Percentiles rank a stretch among this genome's conserved stretches.
phyloP scores from a whole-genome alignment of 441 rosid genomes.

The Breynia disticha region DNA sequence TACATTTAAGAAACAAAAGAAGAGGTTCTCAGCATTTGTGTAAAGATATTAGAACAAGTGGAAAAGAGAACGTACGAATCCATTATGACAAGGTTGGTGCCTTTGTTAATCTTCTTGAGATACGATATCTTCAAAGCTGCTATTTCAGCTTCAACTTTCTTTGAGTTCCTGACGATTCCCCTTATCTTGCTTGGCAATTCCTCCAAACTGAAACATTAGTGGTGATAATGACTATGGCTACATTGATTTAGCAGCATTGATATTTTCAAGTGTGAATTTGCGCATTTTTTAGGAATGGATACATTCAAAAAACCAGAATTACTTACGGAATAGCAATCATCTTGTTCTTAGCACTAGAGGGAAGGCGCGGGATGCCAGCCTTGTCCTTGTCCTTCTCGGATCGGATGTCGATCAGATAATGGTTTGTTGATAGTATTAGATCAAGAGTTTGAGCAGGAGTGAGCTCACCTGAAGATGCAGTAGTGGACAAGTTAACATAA shows the following conservation, averaged over 20 bases:
- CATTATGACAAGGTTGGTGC: slow-evolving; percentile 65
- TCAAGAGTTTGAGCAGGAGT: slow-evolving; percentile 83
- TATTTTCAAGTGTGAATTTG: too few relatives aligned
- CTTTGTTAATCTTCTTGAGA: slow-evolving; percentile 75
- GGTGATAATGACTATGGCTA: background rate
- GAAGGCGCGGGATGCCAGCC: slow-evolving; percentile 80
- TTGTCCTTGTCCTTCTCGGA: slow-evolving; percentile 88
- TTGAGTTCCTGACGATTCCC: slow-evolving; percentile 53
- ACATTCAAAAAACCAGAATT: slow-evolving; percentile 6
- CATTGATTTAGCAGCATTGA: too few relatives aligned
- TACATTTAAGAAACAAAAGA: background rate
- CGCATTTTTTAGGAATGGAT: background rate
- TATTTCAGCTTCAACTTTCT: slow-evolving; percentile 79
- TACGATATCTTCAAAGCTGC: slow-evolving; percentile 77
- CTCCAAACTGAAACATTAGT: slow-evolving; percentile 44
- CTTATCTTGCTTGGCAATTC: slow-evolving; percentile 70
- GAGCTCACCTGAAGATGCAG: slow-evolving; percentile 45
- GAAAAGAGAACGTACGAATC: slow-evolving; percentile 54
- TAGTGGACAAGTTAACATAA: background rate
- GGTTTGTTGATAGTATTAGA: slow-evolving; percentile 36
- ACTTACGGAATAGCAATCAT: slow-evolving; percentile 76
- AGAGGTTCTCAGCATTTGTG: background rate
- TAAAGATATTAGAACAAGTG: too few relatives aligned
- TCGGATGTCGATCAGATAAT: slow-evolving; percentile 68
- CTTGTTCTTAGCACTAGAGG: slow-evolving; percentile 69